Base-by-base conservation (phyloP, 768 basidiomycete genomes). In the Calocera cornea region DNA sequence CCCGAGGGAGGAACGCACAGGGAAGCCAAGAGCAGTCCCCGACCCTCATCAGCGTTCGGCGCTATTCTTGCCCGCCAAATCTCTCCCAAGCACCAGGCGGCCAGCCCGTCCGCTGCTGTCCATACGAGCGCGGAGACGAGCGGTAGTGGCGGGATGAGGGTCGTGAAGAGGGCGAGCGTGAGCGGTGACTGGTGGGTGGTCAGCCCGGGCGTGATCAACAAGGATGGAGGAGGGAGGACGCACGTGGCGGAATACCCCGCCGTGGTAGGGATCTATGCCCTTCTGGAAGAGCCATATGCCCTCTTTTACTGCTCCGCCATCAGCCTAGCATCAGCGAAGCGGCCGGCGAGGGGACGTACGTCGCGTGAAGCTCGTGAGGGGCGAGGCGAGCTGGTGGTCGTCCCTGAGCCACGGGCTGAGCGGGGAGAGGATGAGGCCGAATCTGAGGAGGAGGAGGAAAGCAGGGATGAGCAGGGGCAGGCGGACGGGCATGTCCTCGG, bases 231-330 rank as follows among this genome's bases (percentile, higher is more conserved):
- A 38, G 2, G 65, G 41, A 12, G 12, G 8, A 70, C 89, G 68
- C 77, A 95, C 94, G 76, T 95, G 93, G 73, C 87, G 83, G 74
- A 95, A 92, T 11, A 86, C 78, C 3, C 91, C 90, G 41, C 92
- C 94, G 67, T 87, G 83, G 71, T 97, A 97, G 34, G 94, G 94
- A 74, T 94, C 85, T 27, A 91, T 78, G n/a, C 84, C 86, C 77
- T 89, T 79, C 44, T 82, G 79, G 69, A 87, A 87, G 17, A 97
- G 82, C 77, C 87, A 92, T 2, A 95, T 81, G 19, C 94, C 95
- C 77, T 97, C 95, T 74, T 86, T 85, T 68, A 98, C 95, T 97
- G 69, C 47, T 64, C 65, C 22, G 69, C 68, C 71, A 65, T 70
- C 67, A 71, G 72, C 54, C 17, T 33, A n/a, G 34, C 41, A 65